Evolutionary conservation across 306 rosid species (phyloP), one percentile per base, ranked within the genome.

Genomic region (Echinosophora koreensis): DNA sequence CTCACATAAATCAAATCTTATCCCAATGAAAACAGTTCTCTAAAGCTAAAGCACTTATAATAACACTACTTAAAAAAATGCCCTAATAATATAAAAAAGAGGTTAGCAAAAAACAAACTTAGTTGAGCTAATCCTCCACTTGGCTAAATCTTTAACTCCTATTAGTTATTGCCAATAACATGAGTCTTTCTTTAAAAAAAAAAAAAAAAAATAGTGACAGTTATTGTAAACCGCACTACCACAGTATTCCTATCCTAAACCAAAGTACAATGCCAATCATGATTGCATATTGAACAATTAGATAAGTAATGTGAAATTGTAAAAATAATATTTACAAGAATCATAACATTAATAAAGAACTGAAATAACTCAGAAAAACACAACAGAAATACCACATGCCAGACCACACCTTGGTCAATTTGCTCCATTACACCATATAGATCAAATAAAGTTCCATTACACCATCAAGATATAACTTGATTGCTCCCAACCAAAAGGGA

Each of bases 311-410:
- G 39, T 41, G 22, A 63, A 64, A 52, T 14, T 68, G 71, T 18
- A 9, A 22, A 55, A 52, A 64, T 4, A 60, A 77, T 77, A 77
- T 71, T 66, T 83, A 78, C 83, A 73, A 66, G 57, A 66, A 72
- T 5, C 27, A 70, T n/a, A n/a, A 52, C 39, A 5, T 47, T 15
- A 35, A 22, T 30, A 5, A 75, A 37, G 17, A 49, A 34, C 44
- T 67, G 0, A 35, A 22, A 49, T 46, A 18, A 38, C n/a, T 46
- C 3, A n/a, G 42, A 30, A 2, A 69, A 66, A 12, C 18, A 15
- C 46, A 28, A 66, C 60, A 69, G 61, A 68, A 56, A 32, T 5
- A 55, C 71, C 55, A 55, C 66, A 70, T 41, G 60, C 68, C 50
- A 71, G 16, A 38, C 16, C 64, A 39, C 58, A 44, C 28, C 59